phyloP scores from a whole-genome alignment of 106 monocot genomes.

The Hemerocallis citrina region DNA sequence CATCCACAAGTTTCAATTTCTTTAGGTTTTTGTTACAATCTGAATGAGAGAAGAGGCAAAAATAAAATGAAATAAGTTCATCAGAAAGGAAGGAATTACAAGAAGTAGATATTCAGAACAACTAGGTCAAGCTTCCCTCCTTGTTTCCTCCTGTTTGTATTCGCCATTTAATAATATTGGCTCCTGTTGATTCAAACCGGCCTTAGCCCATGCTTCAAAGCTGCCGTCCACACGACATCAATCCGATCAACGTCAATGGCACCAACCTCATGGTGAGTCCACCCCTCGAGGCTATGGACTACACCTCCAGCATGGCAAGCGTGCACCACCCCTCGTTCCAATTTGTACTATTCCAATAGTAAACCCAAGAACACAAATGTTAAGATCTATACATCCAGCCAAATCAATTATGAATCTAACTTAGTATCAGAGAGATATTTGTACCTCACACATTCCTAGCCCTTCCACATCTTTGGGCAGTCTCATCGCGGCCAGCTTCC shows the following conservation, averaged over 20 bases:
- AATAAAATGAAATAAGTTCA: neutral
- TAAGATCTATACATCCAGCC: neutral
- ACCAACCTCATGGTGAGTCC: constrained; percentile 90
- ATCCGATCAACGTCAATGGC: constrained; percentile 90
- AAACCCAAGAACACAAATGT: neutral
- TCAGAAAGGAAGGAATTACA: neutral
- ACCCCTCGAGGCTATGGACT: constrained; percentile 81
- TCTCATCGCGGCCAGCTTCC: constrained; percentile 88
- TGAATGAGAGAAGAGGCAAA: neutral
- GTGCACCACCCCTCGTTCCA: constrained; percentile 78
- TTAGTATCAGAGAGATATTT: too few species aligned
- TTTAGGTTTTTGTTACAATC: constrained; percentile 1
- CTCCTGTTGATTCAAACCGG: too few species aligned
- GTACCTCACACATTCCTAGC: constrained; percentile 78
- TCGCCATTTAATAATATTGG: too few species aligned
- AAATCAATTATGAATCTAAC: neutral
- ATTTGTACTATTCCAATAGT: constrained; percentile 54
- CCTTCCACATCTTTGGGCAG: constrained; percentile 80
- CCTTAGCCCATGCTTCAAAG: constrained; percentile 63
- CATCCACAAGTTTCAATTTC: too few species aligned
- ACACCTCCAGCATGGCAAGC: constrained; percentile 93
- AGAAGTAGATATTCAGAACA: neutral
- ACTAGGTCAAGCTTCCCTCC: neutral
- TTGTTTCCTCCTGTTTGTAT: too few species aligned
- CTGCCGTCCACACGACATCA: constrained; percentile 80